A percentile compares a stretch with the other conserved stretches of the same genome.
These are phyloP conservation scores for Parachlorella kessleri DNA, from an alignment of 139 green algal species.

Conservation along the genomic window DNA sequence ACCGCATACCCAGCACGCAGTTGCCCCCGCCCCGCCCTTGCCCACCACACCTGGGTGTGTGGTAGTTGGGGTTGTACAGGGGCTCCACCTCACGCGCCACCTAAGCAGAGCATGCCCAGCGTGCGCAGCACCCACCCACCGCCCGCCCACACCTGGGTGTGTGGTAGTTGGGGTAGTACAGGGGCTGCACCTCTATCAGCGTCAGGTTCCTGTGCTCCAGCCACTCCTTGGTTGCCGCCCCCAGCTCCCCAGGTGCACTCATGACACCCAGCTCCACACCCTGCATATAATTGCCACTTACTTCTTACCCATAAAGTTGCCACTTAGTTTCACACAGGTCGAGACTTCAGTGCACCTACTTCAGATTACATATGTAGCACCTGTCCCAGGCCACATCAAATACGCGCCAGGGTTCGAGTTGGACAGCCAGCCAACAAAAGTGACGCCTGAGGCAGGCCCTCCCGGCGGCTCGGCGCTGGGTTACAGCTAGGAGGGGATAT, in stretches of 20 bases:
- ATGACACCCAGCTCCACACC: slow-evolving; percentile 2
- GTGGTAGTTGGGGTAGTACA: not conserved
- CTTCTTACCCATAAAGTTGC: too few relatives aligned
- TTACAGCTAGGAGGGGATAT: too few relatives aligned
- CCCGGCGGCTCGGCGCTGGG: too few relatives aligned
- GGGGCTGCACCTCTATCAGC: not conserved
- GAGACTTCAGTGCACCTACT: too few relatives aligned
- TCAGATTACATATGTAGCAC: too few relatives aligned
- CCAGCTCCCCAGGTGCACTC: not conserved
- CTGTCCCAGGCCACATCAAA: too few relatives aligned
- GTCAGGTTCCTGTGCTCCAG: not conserved
- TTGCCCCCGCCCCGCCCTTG: too few relatives aligned
- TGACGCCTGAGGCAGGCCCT: too few relatives aligned
- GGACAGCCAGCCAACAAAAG: too few relatives aligned
- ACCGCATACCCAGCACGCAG: not conserved
- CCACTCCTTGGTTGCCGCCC: not conserved
- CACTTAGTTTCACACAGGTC: too few relatives aligned
- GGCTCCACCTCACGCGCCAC: not conserved
- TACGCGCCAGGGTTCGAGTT: too few relatives aligned
- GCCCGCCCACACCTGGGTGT: not conserved
- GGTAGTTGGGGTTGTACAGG: not conserved
- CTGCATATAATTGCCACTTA: too few relatives aligned
- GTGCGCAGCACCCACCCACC: not conserved
- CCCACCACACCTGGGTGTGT: not conserved
- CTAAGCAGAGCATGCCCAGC: not conserved